A percentile compares a stretch with the other conserved stretches of the same genome.
Evolutionary conservation across 768 basidiomycete genomes (phyloP).

Genomic region (Boletus insuetus): DNA sequence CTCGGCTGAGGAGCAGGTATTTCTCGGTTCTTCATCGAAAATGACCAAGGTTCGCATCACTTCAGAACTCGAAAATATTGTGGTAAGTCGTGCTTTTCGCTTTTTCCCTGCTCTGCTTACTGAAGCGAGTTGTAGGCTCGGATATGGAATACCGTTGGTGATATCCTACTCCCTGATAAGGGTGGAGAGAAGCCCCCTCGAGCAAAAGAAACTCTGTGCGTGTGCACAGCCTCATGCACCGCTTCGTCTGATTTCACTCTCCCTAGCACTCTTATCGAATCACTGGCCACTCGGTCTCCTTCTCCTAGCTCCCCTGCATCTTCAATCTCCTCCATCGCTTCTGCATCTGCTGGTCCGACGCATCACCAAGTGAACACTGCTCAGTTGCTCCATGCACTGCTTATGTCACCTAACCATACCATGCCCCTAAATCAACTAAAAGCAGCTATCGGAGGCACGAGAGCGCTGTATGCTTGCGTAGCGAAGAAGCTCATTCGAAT

Average conservation of each 20-base stretch:
- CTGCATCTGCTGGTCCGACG: conserved; percentile 43
- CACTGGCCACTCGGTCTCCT: conserved; percentile 49
- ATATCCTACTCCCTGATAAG: conserved; percentile 59
- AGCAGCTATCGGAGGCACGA: conserved; percentile 53
- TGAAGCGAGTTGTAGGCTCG: conserved; percentile 44
- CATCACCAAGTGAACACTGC: conserved; percentile 72
- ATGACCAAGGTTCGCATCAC: conserved; percentile 50
- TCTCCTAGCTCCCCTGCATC: conserved; percentile 55
- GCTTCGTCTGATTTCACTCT: neutral
- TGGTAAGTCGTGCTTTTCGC: conserved; percentile 40
- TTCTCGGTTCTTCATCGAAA: conserved; percentile 18
- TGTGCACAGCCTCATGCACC: neutral
- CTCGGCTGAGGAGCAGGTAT: neutral
- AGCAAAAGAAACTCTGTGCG: conserved; percentile 64
- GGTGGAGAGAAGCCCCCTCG: conserved; percentile 42
- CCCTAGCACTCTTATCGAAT: conserved; percentile 55
- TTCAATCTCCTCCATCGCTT: conserved; percentile 49
- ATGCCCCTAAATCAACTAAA: conserved; percentile 65
- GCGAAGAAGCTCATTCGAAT: conserved; percentile 77
- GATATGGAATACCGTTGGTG: conserved; percentile 66
- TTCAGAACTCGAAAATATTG: conserved; percentile 60
- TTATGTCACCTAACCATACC: conserved; percentile 52
- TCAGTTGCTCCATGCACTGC: conserved; percentile 57
- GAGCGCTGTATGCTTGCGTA: conserved; percentile 75
- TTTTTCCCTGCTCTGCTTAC: neutral